Percentiles rank a stretch among this genome's conserved stretches.
These are phyloP conservation scores for Purshia tridentata DNA, from an alignment of 306 rosid genomes.

Conservation along the genomic window DNA sequence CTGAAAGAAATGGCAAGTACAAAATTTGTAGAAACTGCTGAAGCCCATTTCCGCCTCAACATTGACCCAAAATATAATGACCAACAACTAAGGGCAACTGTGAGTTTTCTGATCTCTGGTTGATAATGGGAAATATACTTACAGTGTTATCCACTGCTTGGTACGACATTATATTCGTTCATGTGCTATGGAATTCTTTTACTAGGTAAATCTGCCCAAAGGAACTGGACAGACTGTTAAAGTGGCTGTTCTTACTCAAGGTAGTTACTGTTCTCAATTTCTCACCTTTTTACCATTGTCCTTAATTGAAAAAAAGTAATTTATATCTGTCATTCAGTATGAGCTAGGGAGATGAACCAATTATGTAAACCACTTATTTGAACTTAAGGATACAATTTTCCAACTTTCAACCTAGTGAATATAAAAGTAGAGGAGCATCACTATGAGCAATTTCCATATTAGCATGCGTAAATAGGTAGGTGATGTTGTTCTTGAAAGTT, in stretches of 20 bases:
- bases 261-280: constrained; percentile 38
- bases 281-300: neutral
- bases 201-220: constrained; percentile 89
- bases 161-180: constrained; percentile 4
- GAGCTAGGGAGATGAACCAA: neutral
- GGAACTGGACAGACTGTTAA: constrained; percentile 92
- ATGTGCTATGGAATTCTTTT: constrained; percentile 24
- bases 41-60: constrained; percentile 98
- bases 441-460: neutral
- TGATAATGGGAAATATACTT: constrained; percentile 4
- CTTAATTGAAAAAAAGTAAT: neutral
- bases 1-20: constrained; percentile 64
- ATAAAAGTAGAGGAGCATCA: neutral
- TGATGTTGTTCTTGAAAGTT: neutral
- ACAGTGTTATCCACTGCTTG: constrained; percentile 9
- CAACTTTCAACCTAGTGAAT: neutral
- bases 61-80: constrained; percentile 97
- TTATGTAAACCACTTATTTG: neutral
- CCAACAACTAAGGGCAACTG: constrained; percentile 96
- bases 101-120: constrained; percentile 44
- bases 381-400: constrained; percentile 6
- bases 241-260: constrained; percentile 99
- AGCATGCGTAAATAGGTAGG: neutral
- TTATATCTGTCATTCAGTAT: neutral
- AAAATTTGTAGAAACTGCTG: constrained; percentile 85